Evolutionary conservation across 169 alveolate genomes (phyloP).

Genomic region (Babesia gibsoni): DNA sequence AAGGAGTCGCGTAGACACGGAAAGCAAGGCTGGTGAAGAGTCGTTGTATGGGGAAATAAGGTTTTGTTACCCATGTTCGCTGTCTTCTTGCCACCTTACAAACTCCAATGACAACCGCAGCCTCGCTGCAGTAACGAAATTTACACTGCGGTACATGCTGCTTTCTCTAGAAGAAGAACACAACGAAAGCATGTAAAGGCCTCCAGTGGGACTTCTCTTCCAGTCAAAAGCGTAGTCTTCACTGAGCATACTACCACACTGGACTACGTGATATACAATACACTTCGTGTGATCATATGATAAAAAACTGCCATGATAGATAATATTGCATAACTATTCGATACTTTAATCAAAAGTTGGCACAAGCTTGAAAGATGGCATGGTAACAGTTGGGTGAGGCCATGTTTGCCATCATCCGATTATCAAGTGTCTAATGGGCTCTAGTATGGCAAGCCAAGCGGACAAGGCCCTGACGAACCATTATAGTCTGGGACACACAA

Average conservation of each 20-base stretch:
- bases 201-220: too few relatives aligned
- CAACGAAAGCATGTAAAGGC: constrained; percentile 4
- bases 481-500: neutral
- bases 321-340: too few relatives aligned
- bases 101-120: neutral
- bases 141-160: constrained; percentile 41
- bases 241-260: too few relatives aligned
- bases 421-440: neutral
- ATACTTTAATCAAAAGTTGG: too few relatives aligned
- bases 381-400: too few relatives aligned
- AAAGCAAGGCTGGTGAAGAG: neutral
- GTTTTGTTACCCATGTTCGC: neutral
- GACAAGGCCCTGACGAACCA: constrained; percentile 33
- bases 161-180: constrained; percentile 54
- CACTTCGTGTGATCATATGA: too few relatives aligned
- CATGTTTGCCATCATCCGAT: neutral
- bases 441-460: constrained; percentile 58
- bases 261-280: too few relatives aligned
- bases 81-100: neutral
- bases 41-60: constrained; percentile 12
- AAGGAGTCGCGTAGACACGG: neutral
- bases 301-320: too few relatives aligned
- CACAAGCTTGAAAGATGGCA: too few relatives aligned
- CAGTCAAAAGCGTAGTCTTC: too few relatives aligned
- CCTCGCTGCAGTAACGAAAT: constrained; percentile 31